These are phyloP conservation scores for Grosmannia clavigera DNA, from an alignment of 2,329 filamentous ascomycete species.

Conservation along the genomic window DNA sequence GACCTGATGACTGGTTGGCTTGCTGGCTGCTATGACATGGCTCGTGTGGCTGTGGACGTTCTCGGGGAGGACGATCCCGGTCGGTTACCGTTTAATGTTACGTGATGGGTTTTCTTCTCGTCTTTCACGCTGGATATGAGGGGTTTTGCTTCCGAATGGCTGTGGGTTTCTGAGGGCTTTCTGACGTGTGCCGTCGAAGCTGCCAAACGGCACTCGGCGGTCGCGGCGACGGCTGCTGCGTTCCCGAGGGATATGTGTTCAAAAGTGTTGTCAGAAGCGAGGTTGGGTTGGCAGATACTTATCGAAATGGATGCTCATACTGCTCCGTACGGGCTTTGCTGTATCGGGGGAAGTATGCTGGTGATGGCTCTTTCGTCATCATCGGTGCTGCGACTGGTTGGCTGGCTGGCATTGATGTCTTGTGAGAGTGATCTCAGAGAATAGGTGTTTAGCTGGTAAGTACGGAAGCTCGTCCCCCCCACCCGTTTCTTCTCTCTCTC, in stretches of 20 bases:
- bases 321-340: neutral
- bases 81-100: neutral
- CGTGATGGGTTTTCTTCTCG: neutral
- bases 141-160: constrained; percentile 5
- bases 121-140: constrained; percentile 3
- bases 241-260: constrained; percentile 9
- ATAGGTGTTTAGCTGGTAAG: constrained; percentile 14
- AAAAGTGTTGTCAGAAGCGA: neutral
- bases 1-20: constrained; percentile 9
- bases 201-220: constrained; percentile 2
- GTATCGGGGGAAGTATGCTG: neutral
- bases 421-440: constrained; percentile 8
- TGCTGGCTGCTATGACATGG: constrained; percentile 2
- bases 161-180: constrained; percentile 14
- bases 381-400: constrained; percentile 2
- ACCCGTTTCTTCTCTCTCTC: neutral
- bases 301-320: neutral
- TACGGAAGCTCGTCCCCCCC: neutral
- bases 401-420: constrained; percentile 9
- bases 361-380: neutral
- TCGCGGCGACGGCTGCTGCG: constrained; percentile 11
- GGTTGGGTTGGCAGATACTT: neutral
- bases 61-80: neutral
- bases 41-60: constrained; percentile 1
- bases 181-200: constrained; percentile 3